phyloP scores from a whole-genome alignment of 2,329 filamentous ascomycete species.

The Meredithiella fracta region DNA sequence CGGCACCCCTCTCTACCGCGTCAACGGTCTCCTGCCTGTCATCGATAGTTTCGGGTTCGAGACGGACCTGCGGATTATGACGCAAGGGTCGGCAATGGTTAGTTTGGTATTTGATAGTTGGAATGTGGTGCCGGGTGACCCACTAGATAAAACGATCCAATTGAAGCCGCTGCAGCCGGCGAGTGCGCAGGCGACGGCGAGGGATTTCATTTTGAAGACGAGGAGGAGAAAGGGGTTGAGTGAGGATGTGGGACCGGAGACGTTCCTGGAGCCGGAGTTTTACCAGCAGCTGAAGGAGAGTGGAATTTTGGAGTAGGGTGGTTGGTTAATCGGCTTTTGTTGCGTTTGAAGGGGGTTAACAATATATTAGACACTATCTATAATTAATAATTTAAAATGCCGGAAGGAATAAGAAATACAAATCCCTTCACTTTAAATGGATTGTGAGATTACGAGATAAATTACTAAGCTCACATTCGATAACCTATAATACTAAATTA shows the following conservation, averaged over 20 bases:
- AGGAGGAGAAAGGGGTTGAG: conserved; percentile 81
- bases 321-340: not conserved
- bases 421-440: too few relatives aligned
- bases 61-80: conserved; percentile 90
- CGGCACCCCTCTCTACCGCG: conserved; percentile 83
- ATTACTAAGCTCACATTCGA: too few relatives aligned
- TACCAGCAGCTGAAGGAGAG: conserved; percentile 79
- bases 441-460: not conserved
- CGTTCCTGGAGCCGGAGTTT: conserved; percentile 89
- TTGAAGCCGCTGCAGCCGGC: conserved; percentile 76
- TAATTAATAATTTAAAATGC: not conserved
- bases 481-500: too few relatives aligned
- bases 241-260: conserved; percentile 89
- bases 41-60: conserved; percentile 98
- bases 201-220: conserved; percentile 96
- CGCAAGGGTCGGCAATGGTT: conserved; percentile 79
- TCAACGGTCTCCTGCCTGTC: conserved; percentile 80
- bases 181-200: conserved; percentile 69
- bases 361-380: not conserved
- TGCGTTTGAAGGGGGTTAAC: not conserved
- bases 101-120: conserved; percentile 90
- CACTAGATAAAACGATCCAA: conserved; percentile 72
- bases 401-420: too few relatives aligned
- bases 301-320: conserved; percentile 47
- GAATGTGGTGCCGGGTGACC: conserved; percentile 91